Evolutionary conservation across 768 basidiomycete species (phyloP).

Genomic region (Boletus pseudo-olivaceus): DNA sequence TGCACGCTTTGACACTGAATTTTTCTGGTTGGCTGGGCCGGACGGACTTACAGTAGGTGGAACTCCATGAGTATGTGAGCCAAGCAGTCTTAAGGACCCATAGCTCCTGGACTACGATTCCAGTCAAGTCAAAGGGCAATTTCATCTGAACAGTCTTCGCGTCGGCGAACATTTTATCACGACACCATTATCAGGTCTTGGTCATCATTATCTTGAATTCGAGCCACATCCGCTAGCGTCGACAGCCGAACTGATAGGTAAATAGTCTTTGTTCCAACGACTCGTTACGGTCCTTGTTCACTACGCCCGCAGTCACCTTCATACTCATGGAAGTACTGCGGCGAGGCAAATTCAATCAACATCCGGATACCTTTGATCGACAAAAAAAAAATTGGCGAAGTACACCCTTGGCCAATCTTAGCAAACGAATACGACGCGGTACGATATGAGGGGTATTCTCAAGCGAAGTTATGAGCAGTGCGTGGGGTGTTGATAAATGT

Average conservation of each 20-base stretch:
- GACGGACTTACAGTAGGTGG: conserved; percentile 48
- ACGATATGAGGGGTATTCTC: conserved; percentile 20
- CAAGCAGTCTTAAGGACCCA: conserved; percentile 1
- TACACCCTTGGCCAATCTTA: conserved; percentile 24
- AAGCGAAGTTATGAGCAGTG: neutral
- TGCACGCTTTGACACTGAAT: conserved; percentile 60
- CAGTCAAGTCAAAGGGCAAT: conserved; percentile 46
- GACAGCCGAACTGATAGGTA: conserved; percentile 53
- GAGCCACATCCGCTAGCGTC: conserved; percentile 44
- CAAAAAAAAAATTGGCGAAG: conserved; percentile 47
- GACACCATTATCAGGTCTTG: conserved; percentile 50
- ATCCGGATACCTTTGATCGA: conserved; percentile 46
- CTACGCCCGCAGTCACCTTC: conserved; percentile 46
- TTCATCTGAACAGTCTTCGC: conserved; percentile 49
- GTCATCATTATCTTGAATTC: conserved; percentile 59
- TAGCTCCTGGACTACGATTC: conserved; percentile 55
- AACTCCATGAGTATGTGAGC: neutral
- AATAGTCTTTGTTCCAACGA: neutral
- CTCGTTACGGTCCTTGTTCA: conserved; percentile 11
- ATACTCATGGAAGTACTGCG: conserved; percentile 64
- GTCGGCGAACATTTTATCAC: conserved; percentile 43
- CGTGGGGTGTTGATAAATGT: neutral
- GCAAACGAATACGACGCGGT: conserved; percentile 32
- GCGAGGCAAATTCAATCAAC: conserved; percentile 52
- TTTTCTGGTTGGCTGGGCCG: conserved; percentile 56